Conservation (phyloP, 2,329 filamentous ascomycete genomes). For the Lasiodiplodia sp. region DNA sequence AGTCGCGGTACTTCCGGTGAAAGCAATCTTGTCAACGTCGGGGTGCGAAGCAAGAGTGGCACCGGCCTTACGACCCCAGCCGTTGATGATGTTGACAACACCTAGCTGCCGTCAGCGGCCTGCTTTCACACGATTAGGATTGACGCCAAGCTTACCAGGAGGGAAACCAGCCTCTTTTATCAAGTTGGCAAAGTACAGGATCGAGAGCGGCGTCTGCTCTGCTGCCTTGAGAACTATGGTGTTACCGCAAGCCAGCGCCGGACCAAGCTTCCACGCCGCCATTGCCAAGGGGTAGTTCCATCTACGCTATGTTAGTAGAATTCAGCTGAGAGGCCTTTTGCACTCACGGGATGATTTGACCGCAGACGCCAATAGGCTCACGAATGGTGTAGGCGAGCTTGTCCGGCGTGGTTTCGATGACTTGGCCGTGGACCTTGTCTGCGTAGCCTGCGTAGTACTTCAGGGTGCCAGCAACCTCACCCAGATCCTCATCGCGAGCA, state of each 20-base stretch:
- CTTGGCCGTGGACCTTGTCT: conserved; percentile 80
- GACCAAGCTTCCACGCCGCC: conserved; percentile 62
- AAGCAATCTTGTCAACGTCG: conserved; percentile 67
- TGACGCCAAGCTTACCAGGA: conserved; percentile 39
- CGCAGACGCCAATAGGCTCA: conserved; percentile 66
- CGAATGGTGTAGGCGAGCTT: conserved; percentile 81
- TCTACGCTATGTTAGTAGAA: neutral
- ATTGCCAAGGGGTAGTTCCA: conserved; percentile 62
- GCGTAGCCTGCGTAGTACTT: conserved; percentile 82
- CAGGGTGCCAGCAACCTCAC: conserved; percentile 64
- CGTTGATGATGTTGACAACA: conserved; percentile 66
- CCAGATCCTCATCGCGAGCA: conserved; percentile 70
- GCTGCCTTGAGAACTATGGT: conserved; percentile 65
- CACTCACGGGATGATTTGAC: conserved; percentile 41
- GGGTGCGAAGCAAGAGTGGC: conserved; percentile 66
- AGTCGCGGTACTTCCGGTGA: conserved; percentile 67
- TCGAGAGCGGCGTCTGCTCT: conserved; percentile 63
- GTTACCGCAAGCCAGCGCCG: conserved; percentile 65
- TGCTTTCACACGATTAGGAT: neutral
- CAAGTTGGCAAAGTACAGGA: conserved; percentile 66
- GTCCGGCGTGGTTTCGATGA: conserved; percentile 72
- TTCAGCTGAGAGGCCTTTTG: neutral
- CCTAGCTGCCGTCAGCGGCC: conserved; percentile 46
- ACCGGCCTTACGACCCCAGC: conserved; percentile 64
- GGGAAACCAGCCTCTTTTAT: conserved; percentile 57